Conservation (phyloP, 2,329 filamentous ascomycete species). For the Trichoderma sp. region DNA sequence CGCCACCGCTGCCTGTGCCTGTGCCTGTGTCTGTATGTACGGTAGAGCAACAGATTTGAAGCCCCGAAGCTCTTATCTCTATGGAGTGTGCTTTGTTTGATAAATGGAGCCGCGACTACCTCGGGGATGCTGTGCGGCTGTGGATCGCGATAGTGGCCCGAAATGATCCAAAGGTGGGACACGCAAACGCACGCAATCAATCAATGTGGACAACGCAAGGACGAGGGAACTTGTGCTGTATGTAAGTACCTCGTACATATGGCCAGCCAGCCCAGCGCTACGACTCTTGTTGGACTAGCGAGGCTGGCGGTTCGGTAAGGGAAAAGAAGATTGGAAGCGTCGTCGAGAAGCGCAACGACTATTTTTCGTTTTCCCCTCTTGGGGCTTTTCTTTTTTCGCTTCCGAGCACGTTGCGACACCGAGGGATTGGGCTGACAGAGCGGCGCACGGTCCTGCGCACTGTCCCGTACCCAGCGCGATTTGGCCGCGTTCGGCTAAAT, state of each 20-base stretch:
- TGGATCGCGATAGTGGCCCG: constrained; percentile 15
- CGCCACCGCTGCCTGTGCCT: background rate
- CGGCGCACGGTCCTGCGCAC: background rate
- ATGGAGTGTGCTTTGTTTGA: background rate
- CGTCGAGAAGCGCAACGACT: background rate
- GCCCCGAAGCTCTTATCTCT: background rate
- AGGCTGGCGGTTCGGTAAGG: background rate
- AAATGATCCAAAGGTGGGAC: background rate
- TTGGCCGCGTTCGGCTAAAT: constrained; percentile 8
- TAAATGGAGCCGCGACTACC: constrained; percentile 1
- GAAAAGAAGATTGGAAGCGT: background rate
- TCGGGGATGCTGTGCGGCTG: constrained; percentile 16
- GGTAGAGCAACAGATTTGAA: background rate
- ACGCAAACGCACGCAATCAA: constrained; percentile 7
- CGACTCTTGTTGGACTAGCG: background rate
- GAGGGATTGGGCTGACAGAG: constrained; percentile 1
- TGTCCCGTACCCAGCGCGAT: background rate
- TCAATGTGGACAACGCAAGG: background rate
- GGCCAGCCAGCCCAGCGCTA: background rate
- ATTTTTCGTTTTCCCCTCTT: background rate
- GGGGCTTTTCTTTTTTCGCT: background rate
- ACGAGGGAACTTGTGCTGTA: background rate
- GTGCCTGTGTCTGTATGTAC: background rate
- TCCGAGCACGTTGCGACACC: background rate
- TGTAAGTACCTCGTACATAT: background rate